phyloP scores from a whole-genome alignment of 306 rosid genomes.

The Malus domestica region ASM211411v1 NC_041790.1:36489501-36490000 shows the following conservation, averaged over 20 bases:
- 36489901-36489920: not conserved
- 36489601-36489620: not conserved
- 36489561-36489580: not conserved
- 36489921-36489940: not conserved
- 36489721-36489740: constrained; percentile 73
- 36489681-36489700: constrained; percentile 12
- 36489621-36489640: not conserved
- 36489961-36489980: constrained; percentile 24
- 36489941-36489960: not conserved
- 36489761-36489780: constrained; percentile 71
- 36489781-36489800: constrained; percentile 51
- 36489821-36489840: constrained; percentile 49
- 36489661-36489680: not conserved
- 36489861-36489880: not conserved
- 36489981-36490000: constrained; percentile 72
- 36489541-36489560: too few species aligned
- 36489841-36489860: constrained; percentile 21
- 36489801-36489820: constrained; percentile 50
- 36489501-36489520: not conserved
- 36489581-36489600: not conserved
- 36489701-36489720: constrained; percentile 42
- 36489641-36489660: not conserved
- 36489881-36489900: not conserved
- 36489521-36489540: not conserved
- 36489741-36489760: constrained; percentile 64